Evolutionary conservation across 257 asterid species (phyloP), one percentile per base, ranked within the genome.

Genomic region (Nicotiana otophora): DNA sequence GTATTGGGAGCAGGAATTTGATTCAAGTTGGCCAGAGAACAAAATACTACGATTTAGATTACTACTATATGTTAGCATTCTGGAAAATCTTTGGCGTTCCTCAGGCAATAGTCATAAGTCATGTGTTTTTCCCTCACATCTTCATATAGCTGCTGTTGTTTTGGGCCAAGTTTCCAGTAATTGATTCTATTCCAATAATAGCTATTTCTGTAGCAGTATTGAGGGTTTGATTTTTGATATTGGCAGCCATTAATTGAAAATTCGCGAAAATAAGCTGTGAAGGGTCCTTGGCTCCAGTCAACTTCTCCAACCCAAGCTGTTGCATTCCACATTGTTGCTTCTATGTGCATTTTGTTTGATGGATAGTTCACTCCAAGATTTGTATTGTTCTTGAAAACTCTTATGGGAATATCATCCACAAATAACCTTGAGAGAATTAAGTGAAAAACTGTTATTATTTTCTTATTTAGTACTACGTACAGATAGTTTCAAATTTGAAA

Each of bases 261-360:
- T 0, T 61, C 14, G 5, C 70, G 66, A 75, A 76, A 86, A 6
- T 42, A 23, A 5, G 86, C 83, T 28, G 46, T 61, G 36, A 83
- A 86, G 3, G 86, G 83, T 6, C 61, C 83, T 75, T 76, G 81
- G 7, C 16, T 58, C 85, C 88, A 83, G 11, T 83, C 76, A 1
- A 67, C 84, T 5, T 1, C 7, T 48, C 89, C 89, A 3, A 28
- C 60, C 89, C 89, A 86, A 23, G 12, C 17, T 4, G 54, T 17
- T 1, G 53, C 6, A 77, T 82, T 84, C 87, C 87, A 86, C 28
- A 84, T 84, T 78, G 84, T 84, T 54, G 85, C 82, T 53, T 86
- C 85, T n/a, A 86, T 19, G 31, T 78, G 87, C 87, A 86, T 86
- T 2, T 77, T 33, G 1, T 53, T 28, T 74, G 88, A 42, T 15